These are phyloP conservation scores for Cetradonia linearis DNA, from an alignment of 495 filamentous ascomycete genomes.

Conservation along the genomic window DNA sequence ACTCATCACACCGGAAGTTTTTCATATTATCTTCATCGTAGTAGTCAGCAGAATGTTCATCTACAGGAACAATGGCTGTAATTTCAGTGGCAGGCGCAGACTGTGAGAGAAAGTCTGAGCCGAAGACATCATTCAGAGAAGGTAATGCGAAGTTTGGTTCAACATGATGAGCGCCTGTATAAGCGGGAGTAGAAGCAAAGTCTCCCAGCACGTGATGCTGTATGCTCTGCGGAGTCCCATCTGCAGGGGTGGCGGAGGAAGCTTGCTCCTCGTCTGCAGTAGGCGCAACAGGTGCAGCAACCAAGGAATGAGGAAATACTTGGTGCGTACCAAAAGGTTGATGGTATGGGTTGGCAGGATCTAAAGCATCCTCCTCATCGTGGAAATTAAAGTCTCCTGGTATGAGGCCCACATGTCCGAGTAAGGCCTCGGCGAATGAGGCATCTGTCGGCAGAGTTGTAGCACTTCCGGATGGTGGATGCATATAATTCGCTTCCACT, in stretches of 20 bases:
- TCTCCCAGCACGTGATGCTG: neutral
- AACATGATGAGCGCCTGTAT: neutral
- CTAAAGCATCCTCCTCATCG: slow-evolving; percentile 3
- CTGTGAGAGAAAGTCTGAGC: slow-evolving; percentile 12
- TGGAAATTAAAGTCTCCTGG: neutral
- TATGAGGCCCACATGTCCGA: neutral
- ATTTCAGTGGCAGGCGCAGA: slow-evolving; percentile 1
- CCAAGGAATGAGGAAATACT: slow-evolving; percentile 10
- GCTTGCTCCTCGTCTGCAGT: slow-evolving; percentile 6
- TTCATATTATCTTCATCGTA: slow-evolving; percentile 11
- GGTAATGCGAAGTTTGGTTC: neutral
- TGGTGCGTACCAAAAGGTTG: slow-evolving; percentile 10
- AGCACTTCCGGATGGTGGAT: neutral
- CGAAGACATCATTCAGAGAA: slow-evolving; percentile 7
- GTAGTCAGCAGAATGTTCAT: slow-evolving; percentile 6
- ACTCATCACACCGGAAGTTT: slow-evolving; percentile 6
- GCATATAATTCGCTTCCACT: neutral
- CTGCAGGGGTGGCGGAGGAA: slow-evolving; percentile 1
- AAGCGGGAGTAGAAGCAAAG: neutral
- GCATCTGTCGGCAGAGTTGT: neutral
- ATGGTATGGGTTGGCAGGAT: slow-evolving; percentile 10
- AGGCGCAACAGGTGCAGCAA: slow-evolving; percentile 5
- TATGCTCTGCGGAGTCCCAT: slow-evolving; percentile 8
- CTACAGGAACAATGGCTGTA: neutral
- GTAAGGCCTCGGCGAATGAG: slow-evolving; percentile 5